These are phyloP conservation scores for Diutina sp. DNA, from an alignment of 1,139 yeast species.

Conservation along the genomic window DNA sequence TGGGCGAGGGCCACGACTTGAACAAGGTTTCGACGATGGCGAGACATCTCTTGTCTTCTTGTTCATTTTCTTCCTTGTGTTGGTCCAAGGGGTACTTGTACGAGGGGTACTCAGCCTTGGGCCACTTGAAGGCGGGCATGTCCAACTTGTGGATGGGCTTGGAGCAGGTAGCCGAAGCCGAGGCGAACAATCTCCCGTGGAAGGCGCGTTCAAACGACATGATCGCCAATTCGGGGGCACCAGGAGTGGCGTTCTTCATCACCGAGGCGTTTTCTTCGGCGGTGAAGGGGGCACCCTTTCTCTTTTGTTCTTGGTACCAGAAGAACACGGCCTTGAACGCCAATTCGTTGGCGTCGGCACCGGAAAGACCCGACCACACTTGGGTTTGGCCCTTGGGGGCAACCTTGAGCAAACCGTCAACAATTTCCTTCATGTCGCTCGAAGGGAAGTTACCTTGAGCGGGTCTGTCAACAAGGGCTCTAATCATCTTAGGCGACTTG, in stretches of 20 bases:
- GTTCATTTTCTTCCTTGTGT: conserved; percentile 38
- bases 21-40: conserved; percentile 43
- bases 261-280: conserved; percentile 46
- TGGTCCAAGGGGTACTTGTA: conserved; percentile 62
- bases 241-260: conserved; percentile 62
- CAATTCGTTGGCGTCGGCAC: conserved; percentile 76
- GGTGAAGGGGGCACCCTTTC: conserved; percentile 42
- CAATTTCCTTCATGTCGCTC: conserved; percentile 43
- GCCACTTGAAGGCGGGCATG: conserved; percentile 79
- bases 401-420: conserved; percentile 41
- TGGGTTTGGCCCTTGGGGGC: conserved; percentile 63
- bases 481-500: conserved; percentile 47
- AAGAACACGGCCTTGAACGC: conserved; percentile 79
- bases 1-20: conserved; percentile 46
- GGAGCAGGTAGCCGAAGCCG: conserved; percentile 66
- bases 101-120: conserved; percentile 70
- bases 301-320: conserved; percentile 52
- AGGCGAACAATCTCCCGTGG: conserved; percentile 78
- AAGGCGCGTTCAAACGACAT: conserved; percentile 63
- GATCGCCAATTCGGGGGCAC: conserved; percentile 63
- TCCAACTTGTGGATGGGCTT: conserved; percentile 79
- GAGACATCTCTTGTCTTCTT: conserved; percentile 60
- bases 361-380: conserved; percentile 68
- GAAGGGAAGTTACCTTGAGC: conserved; percentile 72
- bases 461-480: conserved; percentile 64